Evolutionary conservation across 2,329 filamentous ascomycete genomes (phyloP), one percentile per base, ranked within the genome.

Genomic region (Aspergillus hiratsukae): DNA sequence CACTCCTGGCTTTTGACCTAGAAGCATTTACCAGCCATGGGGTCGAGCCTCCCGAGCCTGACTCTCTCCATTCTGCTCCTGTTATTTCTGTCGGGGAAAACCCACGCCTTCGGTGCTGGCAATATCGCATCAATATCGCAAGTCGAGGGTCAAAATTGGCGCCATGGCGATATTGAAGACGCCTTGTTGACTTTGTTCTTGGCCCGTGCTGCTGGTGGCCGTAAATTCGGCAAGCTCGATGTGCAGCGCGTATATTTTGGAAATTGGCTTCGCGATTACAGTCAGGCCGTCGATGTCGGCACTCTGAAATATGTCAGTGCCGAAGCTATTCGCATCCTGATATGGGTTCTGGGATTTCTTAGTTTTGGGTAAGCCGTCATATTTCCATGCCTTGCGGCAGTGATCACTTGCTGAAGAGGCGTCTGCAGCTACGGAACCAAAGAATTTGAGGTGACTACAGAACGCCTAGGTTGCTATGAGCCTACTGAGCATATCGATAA

Each of bases 191-290:
- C 83, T 58, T 80, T 96, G 28, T 76, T 86, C 49, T 83, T 88
- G 71, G 84, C 86, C 46, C 80, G 82, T 58, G 80, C 81, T 43
- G 80, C 82, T 40, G 85, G 84, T 61, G 83, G 83, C 64, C 91
- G 92, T 79, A 95, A 92, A 69, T 96, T 96, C 76, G 85, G 83
- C 79, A 94, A 94, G 78, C 84, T 96, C 68, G 88, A 87, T 69
- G 89, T 96, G 60, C 89, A 92, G 61, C 85, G 91, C 59, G 89
- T 95, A 61, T 97, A 97, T 79, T 97, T 97, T 78, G 92, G 92
- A 62, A 97, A 96, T 79, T 96, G 92, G 92, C 84, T 96, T 35
- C 85, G 85, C 55, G 92, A 97, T 75, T 97, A 97, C 76, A 94
- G 89, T 53, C 92, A 97, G 75, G 92, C 91, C 59, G 89, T 96